A percentile compares a stretch with the other conserved stretches of the same genome.
phyloP scores from a whole-genome alignment of 2,329 filamentous ascomycete species.

The Arachnomyces sp. region DNA sequence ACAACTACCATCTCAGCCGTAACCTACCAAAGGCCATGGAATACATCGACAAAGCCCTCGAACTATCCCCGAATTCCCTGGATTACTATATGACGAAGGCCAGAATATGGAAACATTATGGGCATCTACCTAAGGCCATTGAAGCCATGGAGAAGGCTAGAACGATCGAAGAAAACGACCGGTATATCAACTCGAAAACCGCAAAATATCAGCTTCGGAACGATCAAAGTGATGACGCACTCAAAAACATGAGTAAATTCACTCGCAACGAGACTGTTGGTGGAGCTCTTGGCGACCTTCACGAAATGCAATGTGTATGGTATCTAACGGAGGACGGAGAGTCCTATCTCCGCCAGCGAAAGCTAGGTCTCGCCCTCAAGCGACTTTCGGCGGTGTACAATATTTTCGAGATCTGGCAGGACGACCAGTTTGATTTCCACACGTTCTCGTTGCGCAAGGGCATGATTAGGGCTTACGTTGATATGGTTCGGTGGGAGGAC shows the following conservation, averaged over 20 bases:
- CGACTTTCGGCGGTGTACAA: constrained; percentile 79
- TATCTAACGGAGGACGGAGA: constrained; percentile 92
- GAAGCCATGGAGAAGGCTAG: constrained; percentile 84
- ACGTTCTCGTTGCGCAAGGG: constrained; percentile 95
- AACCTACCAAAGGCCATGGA: constrained; percentile 72
- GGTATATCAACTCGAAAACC: constrained; percentile 97
- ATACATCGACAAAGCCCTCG: constrained; percentile 75
- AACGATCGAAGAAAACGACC: constrained; percentile 76
- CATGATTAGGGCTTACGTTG: constrained; percentile 86
- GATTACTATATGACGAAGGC: constrained; percentile 95
- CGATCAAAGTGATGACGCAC: constrained; percentile 75
- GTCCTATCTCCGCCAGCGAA: constrained; percentile 72
- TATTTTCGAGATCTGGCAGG: constrained; percentile 96
- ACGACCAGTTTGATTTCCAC: constrained; percentile 99
- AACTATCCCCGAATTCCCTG: constrained; percentile 68
- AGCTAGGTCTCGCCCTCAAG: constrained; percentile 80
- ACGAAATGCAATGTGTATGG: constrained; percentile 99
- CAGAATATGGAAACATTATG: constrained; percentile 84
- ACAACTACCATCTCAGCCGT: constrained; percentile 84
- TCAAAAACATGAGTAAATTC: constrained; percentile 87
- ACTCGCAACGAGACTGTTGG: constrained; percentile 83
- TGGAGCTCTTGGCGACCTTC: constrained; percentile 78
- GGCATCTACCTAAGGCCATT: constrained; percentile 69
- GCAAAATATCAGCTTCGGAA: constrained; percentile 95
- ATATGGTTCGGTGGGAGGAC: constrained; percentile 97